Conservation (phyloP, 495 filamentous ascomycete species). For the Niebla homalea region DNA sequence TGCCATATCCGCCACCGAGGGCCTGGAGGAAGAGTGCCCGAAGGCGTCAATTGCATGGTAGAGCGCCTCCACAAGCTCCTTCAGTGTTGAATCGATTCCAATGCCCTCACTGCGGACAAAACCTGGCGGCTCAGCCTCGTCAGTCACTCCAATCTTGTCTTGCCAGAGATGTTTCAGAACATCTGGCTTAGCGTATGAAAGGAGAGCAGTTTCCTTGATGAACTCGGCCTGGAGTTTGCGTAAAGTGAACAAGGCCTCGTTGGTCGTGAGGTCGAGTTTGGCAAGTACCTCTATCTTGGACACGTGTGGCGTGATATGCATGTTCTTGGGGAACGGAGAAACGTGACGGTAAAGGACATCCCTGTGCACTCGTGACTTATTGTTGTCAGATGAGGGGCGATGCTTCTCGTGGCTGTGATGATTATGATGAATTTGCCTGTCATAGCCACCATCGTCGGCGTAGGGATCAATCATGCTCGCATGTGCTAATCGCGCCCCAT, state of each 20-base stretch:
- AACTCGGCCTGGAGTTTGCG: background rate
- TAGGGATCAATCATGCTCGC: no score
- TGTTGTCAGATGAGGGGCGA: background rate
- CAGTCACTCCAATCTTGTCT: background rate
- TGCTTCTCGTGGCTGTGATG: background rate
- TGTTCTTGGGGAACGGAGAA: background rate
- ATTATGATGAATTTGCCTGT: background rate
- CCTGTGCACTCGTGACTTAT: background rate
- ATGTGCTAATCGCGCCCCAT: no score
- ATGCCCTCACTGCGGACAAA: background rate
- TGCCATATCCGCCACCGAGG: background rate
- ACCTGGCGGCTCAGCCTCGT: background rate
- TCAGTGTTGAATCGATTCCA: background rate
- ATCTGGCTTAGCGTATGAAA: background rate
- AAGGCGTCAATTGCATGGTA: background rate
- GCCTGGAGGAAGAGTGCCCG: background rate
- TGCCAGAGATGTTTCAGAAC: constrained; percentile 1
- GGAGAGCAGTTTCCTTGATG: background rate
- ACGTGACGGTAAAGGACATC: background rate
- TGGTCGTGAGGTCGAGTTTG: background rate
- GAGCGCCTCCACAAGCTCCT: background rate
- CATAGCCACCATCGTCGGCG: no score
- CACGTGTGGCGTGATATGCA: background rate
- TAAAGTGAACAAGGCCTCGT: background rate
- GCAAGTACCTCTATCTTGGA: background rate